phyloP scores from a whole-genome alignment of 768 basidiomycete species.

The Pleurotus salmoneostramineus region DNA sequence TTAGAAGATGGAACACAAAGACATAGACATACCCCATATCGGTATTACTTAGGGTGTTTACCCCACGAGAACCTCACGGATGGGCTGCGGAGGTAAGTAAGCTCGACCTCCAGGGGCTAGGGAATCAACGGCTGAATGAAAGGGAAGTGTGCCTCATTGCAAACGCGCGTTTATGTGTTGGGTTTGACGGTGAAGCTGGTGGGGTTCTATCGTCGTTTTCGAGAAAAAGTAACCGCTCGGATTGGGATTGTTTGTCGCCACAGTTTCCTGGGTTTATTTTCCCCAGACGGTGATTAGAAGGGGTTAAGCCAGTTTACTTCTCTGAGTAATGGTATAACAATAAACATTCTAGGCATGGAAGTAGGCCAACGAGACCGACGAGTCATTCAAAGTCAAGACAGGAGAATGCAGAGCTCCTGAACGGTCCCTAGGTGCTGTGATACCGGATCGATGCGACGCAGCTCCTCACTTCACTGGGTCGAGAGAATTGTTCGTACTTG shows the following conservation, averaged over 20 bases:
- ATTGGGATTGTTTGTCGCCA: not conserved
- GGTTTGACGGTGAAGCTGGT: not conserved
- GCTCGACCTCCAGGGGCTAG: not conserved
- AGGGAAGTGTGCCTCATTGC: constrained; percentile 3
- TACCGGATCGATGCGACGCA: not conserved
- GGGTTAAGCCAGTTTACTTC: not conserved
- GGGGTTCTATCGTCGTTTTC: not conserved
- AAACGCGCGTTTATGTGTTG: not conserved
- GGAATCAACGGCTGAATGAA: not conserved
- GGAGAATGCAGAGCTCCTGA: not conserved
- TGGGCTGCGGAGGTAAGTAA: not conserved
- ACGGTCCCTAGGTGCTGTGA: not conserved
- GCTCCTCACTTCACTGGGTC: not conserved
- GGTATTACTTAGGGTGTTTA: not conserved
- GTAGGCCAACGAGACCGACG: not conserved
- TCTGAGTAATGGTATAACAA: not conserved
- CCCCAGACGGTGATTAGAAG: not conserved
- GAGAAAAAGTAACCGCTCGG: not conserved
- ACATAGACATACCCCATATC: not conserved
- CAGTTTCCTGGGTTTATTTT: not conserved
- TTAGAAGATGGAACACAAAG: not conserved
- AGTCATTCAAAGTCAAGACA: not conserved
- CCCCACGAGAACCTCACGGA: constrained; percentile 1
- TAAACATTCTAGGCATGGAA: too few relatives aligned
- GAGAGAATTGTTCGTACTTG: not conserved